Evolutionary conservation across 345 rosid genomes (phyloP), one percentile per base, ranked within the genome.

Genomic region (Hibiscus mutabilis): DNA sequence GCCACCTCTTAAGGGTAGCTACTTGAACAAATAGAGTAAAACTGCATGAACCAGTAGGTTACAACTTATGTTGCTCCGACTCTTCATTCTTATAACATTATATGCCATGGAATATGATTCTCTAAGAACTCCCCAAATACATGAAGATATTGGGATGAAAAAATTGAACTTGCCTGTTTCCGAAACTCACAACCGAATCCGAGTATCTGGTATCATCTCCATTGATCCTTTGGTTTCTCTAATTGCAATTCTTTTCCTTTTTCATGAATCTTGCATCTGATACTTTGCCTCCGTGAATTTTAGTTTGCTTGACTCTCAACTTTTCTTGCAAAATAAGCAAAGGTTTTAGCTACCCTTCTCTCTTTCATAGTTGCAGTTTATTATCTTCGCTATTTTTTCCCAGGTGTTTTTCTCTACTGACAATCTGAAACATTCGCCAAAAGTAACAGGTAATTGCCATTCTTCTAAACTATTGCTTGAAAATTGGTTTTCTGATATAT

Each of bases 281-380:
- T 66, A 66, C 69, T 29, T 66, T 66, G 22, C 69, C 69, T 66
- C 21, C 7, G 6, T 24, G 37, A 22, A 22, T 66, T 46, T 24
- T 44, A 44, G 14, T 24, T 2, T 65, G 19, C 35, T 44, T 14
- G 5, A 14, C 44, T n/a, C 69, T 66, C 46, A 2, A 2, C 69
- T 66, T 66, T 44, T 46, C 69, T 66, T 46, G 52, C 21, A 46
- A 66, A 66, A 46, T 19, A 66, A 46, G 56, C 55, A 66, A 66
- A 46, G 35, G 21, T 66, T 66, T 66, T 65, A 22, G 56, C 22
- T 40, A 11, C 12, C 2, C 46, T 37, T 64, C 21, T 46, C 35
- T 47, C 31, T 46, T 46, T 22, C 68, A 21, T 29, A 1, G 14
- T 42, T 40, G 68, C 10, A 2, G 29, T 22, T 21, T 13, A 24